Percentiles rank a stretch among this genome's conserved stretches.
Conservation (phyloP, 225 moss, liverwort and hornwort genomes). For the Lunularia cruciata region DNA sequence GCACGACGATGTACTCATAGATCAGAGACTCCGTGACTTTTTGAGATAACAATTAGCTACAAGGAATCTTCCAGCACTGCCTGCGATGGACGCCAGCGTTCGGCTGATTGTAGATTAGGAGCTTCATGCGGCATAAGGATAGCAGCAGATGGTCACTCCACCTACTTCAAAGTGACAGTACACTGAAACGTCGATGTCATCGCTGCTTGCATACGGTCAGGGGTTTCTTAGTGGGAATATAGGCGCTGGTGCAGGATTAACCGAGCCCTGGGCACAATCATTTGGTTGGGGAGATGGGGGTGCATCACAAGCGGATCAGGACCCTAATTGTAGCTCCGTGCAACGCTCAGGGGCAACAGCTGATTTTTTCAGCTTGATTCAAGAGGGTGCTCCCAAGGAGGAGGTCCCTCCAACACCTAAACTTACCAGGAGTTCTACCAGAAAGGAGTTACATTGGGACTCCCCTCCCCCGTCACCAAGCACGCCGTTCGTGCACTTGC, state of each 20-base stretch:
- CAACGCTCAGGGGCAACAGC: constrained; percentile 20
- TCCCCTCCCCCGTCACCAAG: constrained; percentile 85
- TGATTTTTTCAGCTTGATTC: constrained; percentile 42
- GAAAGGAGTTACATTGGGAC: constrained; percentile 74
- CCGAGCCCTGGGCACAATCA: constrained; percentile 71
- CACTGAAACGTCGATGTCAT: constrained; percentile 57
- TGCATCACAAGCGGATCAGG: constrained; percentile 30
- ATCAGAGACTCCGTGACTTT: too few species aligned
- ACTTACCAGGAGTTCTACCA: constrained; percentile 20
- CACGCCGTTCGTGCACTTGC: constrained; percentile 64
- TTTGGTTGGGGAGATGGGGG: constrained; percentile 50
- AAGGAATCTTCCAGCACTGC: not conserved
- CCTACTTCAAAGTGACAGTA: not conserved
- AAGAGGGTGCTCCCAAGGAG: constrained; percentile 31
- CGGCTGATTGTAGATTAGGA: constrained; percentile 2
- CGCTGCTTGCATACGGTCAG: constrained; percentile 75
- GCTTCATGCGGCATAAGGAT: constrained; percentile 1
- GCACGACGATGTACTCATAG: too few species aligned
- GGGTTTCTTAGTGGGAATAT: constrained; percentile 85
- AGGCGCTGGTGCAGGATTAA: constrained; percentile 71
- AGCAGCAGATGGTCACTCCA: constrained; percentile 3
- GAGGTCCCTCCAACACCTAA: constrained; percentile 9
- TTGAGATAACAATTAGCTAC: too few species aligned
- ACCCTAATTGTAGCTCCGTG: not conserved
- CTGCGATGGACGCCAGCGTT: constrained; percentile 20